Conservation (phyloP, 352 stramenopile species). For the Globisporangium sylvaticum region DNA sequence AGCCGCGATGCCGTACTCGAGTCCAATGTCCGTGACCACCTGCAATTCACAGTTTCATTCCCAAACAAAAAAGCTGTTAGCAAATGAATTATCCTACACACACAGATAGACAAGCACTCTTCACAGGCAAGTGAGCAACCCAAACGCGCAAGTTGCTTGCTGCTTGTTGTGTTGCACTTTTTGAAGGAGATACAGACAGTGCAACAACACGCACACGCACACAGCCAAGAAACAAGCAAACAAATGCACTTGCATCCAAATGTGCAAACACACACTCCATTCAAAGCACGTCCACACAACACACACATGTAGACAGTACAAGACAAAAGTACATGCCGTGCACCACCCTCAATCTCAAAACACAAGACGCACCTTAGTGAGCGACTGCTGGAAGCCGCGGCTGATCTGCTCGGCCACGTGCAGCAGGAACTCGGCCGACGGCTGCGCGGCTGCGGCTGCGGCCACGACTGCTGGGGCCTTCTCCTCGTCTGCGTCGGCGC, state of each 20-base stretch:
- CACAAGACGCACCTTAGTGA: conserved; percentile 16
- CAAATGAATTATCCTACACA: neutral
- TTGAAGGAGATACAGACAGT: conserved; percentile 13
- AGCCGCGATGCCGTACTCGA: conserved; percentile 19
- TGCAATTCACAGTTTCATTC: neutral
- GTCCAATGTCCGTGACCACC: conserved; percentile 20
- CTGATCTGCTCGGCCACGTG: conserved; percentile 23
- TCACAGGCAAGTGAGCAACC: neutral
- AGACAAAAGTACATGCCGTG: neutral
- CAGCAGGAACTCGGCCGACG: conserved; percentile 20
- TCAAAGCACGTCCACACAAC: neutral
- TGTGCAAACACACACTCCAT: neutral
- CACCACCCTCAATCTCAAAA: neutral
- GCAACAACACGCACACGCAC: neutral
- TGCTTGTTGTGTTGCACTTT: neutral
- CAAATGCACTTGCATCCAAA: too few species aligned
- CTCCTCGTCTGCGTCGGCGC: neutral
- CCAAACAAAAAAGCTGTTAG: neutral
- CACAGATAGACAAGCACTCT: neutral
- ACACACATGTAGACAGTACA: conserved; percentile 1
- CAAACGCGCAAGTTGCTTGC: neutral
- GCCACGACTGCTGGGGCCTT: neutral
- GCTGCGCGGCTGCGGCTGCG: neutral
- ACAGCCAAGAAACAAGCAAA: too few species aligned
- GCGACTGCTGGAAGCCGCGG: conserved; percentile 22